Base-by-base conservation (phyloP, 228 moss, liverwort and hornwort genomes). In the Sphagnum fallax region DNA sequence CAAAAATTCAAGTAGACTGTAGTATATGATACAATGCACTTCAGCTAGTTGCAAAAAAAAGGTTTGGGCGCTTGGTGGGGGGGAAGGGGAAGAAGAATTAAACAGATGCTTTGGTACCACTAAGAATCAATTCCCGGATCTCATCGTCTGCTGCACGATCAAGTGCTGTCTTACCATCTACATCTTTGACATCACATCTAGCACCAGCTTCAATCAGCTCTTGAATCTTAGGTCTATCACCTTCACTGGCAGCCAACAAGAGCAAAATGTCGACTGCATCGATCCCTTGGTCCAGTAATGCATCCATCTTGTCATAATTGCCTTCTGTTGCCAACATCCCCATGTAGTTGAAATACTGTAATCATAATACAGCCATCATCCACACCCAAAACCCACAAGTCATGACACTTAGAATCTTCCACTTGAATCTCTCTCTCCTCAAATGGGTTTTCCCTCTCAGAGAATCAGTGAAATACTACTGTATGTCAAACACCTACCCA, bases 341-440 rank as follows among this genome's bases (percentile, higher is more conserved):
- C 98, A 98, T 98, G 78, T 93, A 98, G 62, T 98, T 98, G 80
- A 94, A 98, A 61, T 92, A 98, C 97, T 93, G 83, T 58, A 72
- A 49, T 6, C 70, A 16, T 48, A 63, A 78, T 51, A 67, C 6
- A 55, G 55, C 8, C 55, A 8, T 8, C 55, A 55, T 55, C 55
- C 49, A 6, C 65, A 52, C 51, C 16, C 7, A 13, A 48, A 50
- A 11, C 10, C 10, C 8, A n/a, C 5, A 52, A 6, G 48, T 52
- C 13, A 4, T 50, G 67, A 11, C 5, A 5, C 16, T 5, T 11
- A 4, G n/a, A 61, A 5, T 16, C 60, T 16, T 61, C 16, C 60
- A 61, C 5, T 16, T 14, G 16, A 14, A 14, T 61, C 6, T 16
- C 5, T 61, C n/a, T 6, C 1, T 32, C 32, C 32, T 32, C 32